Evolutionary conservation across 2,329 filamentous ascomycete genomes (phyloP), one percentile per base, ranked within the genome.

Genomic region (Amesomyces nigricolor): DNA sequence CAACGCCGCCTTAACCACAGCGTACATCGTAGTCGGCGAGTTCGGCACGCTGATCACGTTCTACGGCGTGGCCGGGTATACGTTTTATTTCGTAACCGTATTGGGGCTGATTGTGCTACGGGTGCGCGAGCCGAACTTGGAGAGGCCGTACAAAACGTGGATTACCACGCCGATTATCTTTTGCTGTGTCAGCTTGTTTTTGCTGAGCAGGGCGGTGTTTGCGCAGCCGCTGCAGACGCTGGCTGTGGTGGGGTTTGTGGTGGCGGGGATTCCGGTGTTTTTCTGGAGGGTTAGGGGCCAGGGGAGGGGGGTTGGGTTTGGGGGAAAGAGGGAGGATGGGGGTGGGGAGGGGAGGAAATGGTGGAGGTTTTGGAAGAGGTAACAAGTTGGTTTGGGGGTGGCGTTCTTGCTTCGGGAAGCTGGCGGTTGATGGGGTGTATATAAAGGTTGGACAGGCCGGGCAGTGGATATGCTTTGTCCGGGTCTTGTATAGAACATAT

Each of bases 91-190:
- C 71, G 75, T 95, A 54, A 95, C 92, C 0, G 94, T 99, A 0
- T 81, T 99, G 0, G 94, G 94, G 0, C 78, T 99, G 47, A 96
- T 99, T 60, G 82, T 99, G 51, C 77, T 99, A 59, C 81, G 94
- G 30, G 89, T 97, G 30, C 82, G 81, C 59, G 94, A 99, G 70
- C 94, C 94, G 4, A 78, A 86, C 59, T 79, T 99, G 45, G 91
- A 96, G 70, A 76, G 94, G 26, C 92, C 94, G 0, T 99, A 99
- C 72, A 86, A 85, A 69, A 96, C 91, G 3, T 99, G 92, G 94
- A 96, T 99, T 66, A 87, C 87, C 0, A 99, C 94, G 2, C 94
- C 94, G 10, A 92, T 99, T 62, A 92, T 96, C 54, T 99, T 99
- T 70, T 99, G 94, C 79, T 99, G 94, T 67, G 94, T 99, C 39